Base-by-base conservation (phyloP, 192 early-diverging fungal species). In the Backusella circina region DNA sequence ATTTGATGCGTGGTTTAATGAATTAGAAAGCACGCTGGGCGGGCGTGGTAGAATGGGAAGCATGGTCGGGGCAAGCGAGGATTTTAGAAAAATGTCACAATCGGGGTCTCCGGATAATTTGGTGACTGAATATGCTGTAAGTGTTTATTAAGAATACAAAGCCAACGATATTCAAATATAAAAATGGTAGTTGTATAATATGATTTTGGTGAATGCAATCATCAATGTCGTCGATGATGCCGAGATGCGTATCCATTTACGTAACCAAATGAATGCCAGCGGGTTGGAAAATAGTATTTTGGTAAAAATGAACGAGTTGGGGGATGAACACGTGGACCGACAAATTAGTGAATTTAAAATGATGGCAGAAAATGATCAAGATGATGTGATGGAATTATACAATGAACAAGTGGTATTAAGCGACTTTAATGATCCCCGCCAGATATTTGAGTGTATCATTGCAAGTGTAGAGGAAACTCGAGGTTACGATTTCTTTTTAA, bases 1-100 rank as follows among this genome's bases (percentile, higher is more conserved):
- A 35, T 94, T 93, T 71, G 91, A 93, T 83, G 89, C 91, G 8
- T 94, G 93, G 93, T 83, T 94, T 79, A 83, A 85, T 33, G 85
- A 91, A 13, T 75, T 91, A 30, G 90, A 91, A 66, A 80, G 85
- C 30, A 89, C 90, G 13, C 86, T 94, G 47, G 91, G 93, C 70
- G 92, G 93, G 1, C 89, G 93, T 30, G 93, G 93, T 12, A 86
- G 90, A 15, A 90, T 92, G 81, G 93, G 93, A 26, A 92, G 89
- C 77, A 87, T 91, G 67, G 91, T 94, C 0, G 91, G 91, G 23
- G 92, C 88, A 30, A 90, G 89, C 38, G 90, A 90, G 23, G 93
- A 94, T 71, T 80, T 91, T 77, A 89, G 87, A 35, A 88, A 90
- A 76, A 57, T 88, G 54, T 89, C 87, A n/a, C 79, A 82, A 38